Conservation (phyloP, 345 rosid genomes). For the Hibiscus tridactylites region DNA sequence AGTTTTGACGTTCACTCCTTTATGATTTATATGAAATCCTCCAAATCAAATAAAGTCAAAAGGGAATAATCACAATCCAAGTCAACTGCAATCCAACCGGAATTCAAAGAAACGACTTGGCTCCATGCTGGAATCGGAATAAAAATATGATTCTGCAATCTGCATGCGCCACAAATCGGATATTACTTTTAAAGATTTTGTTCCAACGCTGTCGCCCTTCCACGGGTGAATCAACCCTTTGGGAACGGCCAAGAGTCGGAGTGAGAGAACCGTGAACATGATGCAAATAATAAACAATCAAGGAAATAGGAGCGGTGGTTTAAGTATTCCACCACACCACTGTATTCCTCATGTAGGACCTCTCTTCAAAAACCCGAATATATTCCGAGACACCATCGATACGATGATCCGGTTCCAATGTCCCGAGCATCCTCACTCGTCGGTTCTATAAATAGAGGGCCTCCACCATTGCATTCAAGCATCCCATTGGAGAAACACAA, state of each 20-base stretch:
- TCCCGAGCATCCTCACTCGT: background rate
- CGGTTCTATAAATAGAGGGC: constrained; percentile 17
- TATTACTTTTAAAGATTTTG: background rate
- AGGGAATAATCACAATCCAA: background rate
- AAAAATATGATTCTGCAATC: background rate
- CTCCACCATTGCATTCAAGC: background rate
- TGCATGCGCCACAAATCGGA: background rate
- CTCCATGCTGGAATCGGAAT: background rate
- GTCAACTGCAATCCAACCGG: background rate
- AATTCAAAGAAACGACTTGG: background rate
- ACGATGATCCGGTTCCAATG: background rate
- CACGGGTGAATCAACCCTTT: background rate
- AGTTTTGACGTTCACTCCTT: constrained; percentile 1
- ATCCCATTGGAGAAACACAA: background rate
- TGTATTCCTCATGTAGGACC: no score
- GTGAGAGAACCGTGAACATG: no score
- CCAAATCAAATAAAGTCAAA: background rate
- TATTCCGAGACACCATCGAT: constrained; percentile 10
- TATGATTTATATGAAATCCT: background rate
- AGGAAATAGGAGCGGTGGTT: background rate
- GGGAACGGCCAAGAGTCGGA: background rate
- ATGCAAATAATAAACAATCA: background rate
- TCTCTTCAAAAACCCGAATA: constrained; percentile 6
- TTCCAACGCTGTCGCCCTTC: background rate
- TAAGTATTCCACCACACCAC: background rate